Percentiles rank a stretch among this genome's conserved stretches.
These are phyloP conservation scores for Amniculicola lignicola DNA, from an alignment of 495 filamentous ascomycete species.

Conservation along the genomic window DNA sequence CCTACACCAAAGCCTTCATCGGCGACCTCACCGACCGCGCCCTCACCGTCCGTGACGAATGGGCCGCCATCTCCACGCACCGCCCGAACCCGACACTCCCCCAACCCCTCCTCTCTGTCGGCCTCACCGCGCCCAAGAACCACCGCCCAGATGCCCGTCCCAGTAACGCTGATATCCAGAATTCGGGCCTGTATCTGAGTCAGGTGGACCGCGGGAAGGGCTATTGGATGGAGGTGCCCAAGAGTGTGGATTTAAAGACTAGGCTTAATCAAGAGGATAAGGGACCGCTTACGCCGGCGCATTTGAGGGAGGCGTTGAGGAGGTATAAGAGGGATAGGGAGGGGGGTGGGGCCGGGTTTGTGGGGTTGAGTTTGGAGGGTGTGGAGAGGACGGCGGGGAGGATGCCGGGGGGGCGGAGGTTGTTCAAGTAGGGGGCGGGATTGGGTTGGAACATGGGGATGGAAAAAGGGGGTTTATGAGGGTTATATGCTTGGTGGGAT, in stretches of 20 bases:
- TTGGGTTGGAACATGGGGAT: too few relatives aligned
- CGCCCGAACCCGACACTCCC: slow-evolving; percentile 27
- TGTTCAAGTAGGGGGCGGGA: slow-evolving; percentile 47
- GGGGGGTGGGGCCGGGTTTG: slow-evolving; percentile 68
- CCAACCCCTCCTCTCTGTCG: slow-evolving; percentile 28
- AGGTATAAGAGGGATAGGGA: slow-evolving; percentile 64
- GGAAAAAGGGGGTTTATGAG: neutral
- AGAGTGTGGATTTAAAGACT: slow-evolving; percentile 24
- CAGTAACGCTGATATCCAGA: slow-evolving; percentile 2
- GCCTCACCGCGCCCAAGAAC: slow-evolving; percentile 16
- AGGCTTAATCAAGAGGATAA: slow-evolving; percentile 46
- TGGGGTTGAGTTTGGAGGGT: slow-evolving; percentile 64
- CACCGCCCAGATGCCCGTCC: slow-evolving; percentile 8
- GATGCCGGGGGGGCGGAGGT: slow-evolving; percentile 39
- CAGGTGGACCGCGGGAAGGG: neutral
- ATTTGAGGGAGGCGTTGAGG: slow-evolving; percentile 74
- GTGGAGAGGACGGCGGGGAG: slow-evolving; percentile 37
- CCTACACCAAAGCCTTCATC: slow-evolving; percentile 78
- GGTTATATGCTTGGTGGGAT: neutral
- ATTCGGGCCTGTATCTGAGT: neutral
- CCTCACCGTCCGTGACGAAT: slow-evolving; percentile 73
- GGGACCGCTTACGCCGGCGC: slow-evolving; percentile 75
- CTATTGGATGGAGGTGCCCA: slow-evolving; percentile 12
- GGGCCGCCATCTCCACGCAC: slow-evolving; percentile 52
- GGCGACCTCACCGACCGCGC: slow-evolving; percentile 81